Evolutionary conservation across 1,139 yeast species (phyloP).

Genomic region (Candida freyschussii): DNA sequence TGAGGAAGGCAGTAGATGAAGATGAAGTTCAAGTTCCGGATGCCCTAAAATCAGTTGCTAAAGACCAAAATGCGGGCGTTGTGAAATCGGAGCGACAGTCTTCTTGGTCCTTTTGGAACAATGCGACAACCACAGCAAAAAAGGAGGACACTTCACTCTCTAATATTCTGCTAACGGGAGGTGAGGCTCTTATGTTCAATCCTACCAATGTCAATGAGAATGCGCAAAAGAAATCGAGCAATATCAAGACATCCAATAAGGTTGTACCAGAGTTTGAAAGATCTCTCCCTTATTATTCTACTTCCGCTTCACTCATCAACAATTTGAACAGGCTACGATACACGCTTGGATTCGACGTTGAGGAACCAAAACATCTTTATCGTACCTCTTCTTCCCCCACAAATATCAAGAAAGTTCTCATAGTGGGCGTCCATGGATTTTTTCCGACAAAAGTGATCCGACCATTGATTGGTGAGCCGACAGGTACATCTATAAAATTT

Average conservation of each 20-base stretch:
- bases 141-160: slow-evolving; percentile 13
- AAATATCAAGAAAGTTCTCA: slow-evolving; percentile 48
- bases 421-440: slow-evolving; percentile 93
- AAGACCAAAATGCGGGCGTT: no score
- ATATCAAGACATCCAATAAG: slow-evolving; percentile 18
- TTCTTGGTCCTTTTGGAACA: slow-evolving; percentile 26
- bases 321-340: slow-evolving; percentile 21
- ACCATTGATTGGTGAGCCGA: slow-evolving; percentile 86
- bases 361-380: slow-evolving; percentile 28
- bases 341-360: slow-evolving; percentile 23
- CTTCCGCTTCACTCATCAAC: slow-evolving; percentile 14
- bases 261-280: slow-evolving; percentile 32
- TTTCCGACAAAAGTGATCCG: slow-evolving; percentile 85
- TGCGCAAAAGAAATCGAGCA: slow-evolving; percentile 3
- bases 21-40: slow-evolving; percentile 9
- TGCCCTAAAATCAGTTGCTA: slow-evolving; percentile 10
- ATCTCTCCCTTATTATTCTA: slow-evolving; percentile 27
- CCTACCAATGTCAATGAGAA: slow-evolving; percentile 7
- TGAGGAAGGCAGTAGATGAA: slow-evolving; percentile 16
- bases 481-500: slow-evolving; percentile 85
- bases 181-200: slow-evolving; percentile 23
- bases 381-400: slow-evolving; percentile 23
- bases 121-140: slow-evolving; percentile 5
- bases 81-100: slow-evolving; percentile 14
- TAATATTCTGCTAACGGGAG: slow-evolving; percentile 20